Evolutionary conservation across 2,329 filamentous ascomycete species (phyloP).

Genomic region (Berkeleyomyces basicola): DNA sequence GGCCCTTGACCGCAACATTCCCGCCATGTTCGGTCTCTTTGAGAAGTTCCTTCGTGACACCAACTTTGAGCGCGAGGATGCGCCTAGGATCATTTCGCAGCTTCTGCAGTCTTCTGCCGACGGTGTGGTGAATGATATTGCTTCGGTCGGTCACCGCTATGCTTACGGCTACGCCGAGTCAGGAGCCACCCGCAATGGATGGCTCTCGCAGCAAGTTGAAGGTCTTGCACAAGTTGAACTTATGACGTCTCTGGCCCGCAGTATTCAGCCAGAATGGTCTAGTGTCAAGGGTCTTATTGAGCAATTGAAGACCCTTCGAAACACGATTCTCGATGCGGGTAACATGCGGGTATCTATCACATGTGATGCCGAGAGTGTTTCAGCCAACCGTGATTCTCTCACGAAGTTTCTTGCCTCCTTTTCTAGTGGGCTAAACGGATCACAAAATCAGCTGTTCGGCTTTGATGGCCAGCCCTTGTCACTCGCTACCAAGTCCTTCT

Average conservation of each 20-base stretch:
- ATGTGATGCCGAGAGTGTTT: slow-evolving; percentile 59
- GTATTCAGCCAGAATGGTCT: slow-evolving; percentile 43
- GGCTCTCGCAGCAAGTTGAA: slow-evolving; percentile 65
- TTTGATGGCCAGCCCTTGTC: slow-evolving; percentile 8
- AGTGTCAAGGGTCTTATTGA: slow-evolving; percentile 57
- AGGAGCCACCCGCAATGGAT: slow-evolving; percentile 53
- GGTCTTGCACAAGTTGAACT: slow-evolving; percentile 85
- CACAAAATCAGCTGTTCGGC: slow-evolving; percentile 5
- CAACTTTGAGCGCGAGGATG: slow-evolving; percentile 71
- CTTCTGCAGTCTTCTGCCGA: slow-evolving; percentile 75
- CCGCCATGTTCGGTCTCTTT: slow-evolving; percentile 78
- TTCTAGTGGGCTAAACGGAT: neutral
- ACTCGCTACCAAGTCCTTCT: slow-evolving; percentile 54
- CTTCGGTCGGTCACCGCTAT: slow-evolving; percentile 75
- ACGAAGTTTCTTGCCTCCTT: slow-evolving; percentile 37
- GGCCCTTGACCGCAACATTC: slow-evolving; percentile 77
- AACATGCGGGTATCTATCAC: slow-evolving; percentile 68
- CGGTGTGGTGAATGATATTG: slow-evolving; percentile 80
- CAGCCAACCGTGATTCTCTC: slow-evolving; percentile 53
- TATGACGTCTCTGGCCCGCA: slow-evolving; percentile 57
- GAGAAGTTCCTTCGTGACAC: slow-evolving; percentile 70
- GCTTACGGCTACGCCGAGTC: slow-evolving; percentile 74
- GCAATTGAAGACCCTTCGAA: slow-evolving; percentile 75
- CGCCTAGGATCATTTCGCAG: slow-evolving; percentile 68
- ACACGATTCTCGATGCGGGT: slow-evolving; percentile 52